A percentile compares a stretch with the other conserved stretches of the same genome.
Conservation (phyloP, 2,329 filamentous ascomycete species). For the Diaporthe vexans region DNA sequence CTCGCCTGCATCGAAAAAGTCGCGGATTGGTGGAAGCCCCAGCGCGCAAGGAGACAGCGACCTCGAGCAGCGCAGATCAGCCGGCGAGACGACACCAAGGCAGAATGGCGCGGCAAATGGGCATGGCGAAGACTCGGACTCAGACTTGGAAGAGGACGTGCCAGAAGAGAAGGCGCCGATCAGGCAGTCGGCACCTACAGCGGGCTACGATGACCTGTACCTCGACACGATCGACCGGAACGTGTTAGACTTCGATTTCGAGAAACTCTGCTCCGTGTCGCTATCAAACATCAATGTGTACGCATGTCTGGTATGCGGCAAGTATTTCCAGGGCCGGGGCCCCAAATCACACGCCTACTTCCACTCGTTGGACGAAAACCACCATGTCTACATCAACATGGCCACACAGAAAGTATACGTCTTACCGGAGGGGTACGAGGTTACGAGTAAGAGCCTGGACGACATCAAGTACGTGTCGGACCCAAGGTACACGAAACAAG, state of each 20-base stretch:
- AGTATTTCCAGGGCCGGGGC: slow-evolving; percentile 95
- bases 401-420: slow-evolving; percentile 92
- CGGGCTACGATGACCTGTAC: slow-evolving; percentile 95
- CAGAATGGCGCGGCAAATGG: slow-evolving; percentile 46
- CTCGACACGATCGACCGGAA: slow-evolving; percentile 96
- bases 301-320: slow-evolving; percentile 96
- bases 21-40: slow-evolving; percentile 57
- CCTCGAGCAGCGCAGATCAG: slow-evolving; percentile 48
- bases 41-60: slow-evolving; percentile 50
- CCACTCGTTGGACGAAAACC: slow-evolving; percentile 92
- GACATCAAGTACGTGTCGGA: slow-evolving; percentile 99
- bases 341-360: slow-evolving; percentile 97
- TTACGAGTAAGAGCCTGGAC: slow-evolving; percentile 92
- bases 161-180: slow-evolving; percentile 59
- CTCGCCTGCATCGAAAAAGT: slow-evolving; percentile 72
- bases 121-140: slow-evolving; percentile 53
- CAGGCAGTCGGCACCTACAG: slow-evolving; percentile 83
- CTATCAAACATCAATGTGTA: slow-evolving; percentile 99
- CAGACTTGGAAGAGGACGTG: slow-evolving; percentile 57
- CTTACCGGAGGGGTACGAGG: slow-evolving; percentile 96
- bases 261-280: slow-evolving; percentile 96
- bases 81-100: slow-evolving; percentile 33
- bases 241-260: slow-evolving; percentile 97
- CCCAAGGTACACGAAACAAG: slow-evolving; percentile 83
- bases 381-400: slow-evolving; percentile 99